Evolutionary conservation across 164 flowering plant species (phyloP), one percentile per base, ranked within the genome.

Genomic region (Warburgia ugandensis): DNA sequence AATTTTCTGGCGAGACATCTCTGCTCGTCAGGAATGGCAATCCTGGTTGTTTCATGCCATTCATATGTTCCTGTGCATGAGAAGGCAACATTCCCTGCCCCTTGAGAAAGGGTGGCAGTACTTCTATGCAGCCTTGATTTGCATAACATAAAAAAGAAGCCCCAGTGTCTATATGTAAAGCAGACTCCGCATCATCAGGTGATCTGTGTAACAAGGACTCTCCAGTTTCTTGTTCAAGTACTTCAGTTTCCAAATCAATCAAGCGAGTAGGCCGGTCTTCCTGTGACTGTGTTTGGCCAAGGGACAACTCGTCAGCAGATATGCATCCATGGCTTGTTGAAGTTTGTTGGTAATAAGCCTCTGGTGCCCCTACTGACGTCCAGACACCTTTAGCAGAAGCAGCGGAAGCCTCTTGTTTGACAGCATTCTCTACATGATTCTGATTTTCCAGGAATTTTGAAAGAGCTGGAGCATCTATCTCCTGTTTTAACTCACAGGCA

Each of bases 91-190:
- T 52, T 9, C 40, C 74, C 37, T 63, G 77, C 26, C 60, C 74
- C 56, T 69, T 76, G 31, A 75, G 61, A 22, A 83, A 61, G 38
- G 87, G 65, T 8, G 76, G 83, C 40, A 80, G 66, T 4, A 71
- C 58, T 48, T 72, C 84, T 62, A 45, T 78, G 36, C 62, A 61
- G 40, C 67, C 83, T 50, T 64, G 77, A 67, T 62, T 73, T 39
- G 64, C 60, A 54, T 67, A 89, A 64, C 50, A 48, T 39, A 75
- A 65, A 58, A 72, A 54, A 20, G 80, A 45, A 31, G 51, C 58
- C 35, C 66, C 56, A 47, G 50, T 50, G 38, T 61, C 50, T 6
- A 54, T n/a, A 20, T 61, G 59, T 48, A 68, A 48, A 52, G 52
- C 53, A 35, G 55, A 26, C 12, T 60, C 26, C 13, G 42, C 48